Base-by-base conservation (phyloP, 148 eudicot genomes). In the Nepenthes mirabilis region DNA sequence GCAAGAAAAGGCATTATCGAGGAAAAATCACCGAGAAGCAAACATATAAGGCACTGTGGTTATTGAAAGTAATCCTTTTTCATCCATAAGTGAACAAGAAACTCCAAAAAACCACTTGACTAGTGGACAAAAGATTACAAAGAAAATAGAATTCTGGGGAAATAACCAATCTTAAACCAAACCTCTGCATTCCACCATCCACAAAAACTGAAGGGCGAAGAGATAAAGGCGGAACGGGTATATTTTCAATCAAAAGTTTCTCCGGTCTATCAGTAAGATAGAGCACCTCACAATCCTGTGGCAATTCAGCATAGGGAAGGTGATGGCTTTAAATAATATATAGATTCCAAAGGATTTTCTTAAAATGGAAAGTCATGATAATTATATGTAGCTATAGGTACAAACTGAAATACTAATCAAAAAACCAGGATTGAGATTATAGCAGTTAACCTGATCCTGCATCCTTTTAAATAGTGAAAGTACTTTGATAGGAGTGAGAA, bases 181-280 rank as follows among this genome's bases (percentile, higher is more conserved):
- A 89, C 99, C 99, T 89, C 62, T 74, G 85, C 47, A 68, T 47
- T 75, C 91, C 89, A 75, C 95, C 91, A 45, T 84, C 99, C 52
- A 84, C 91, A 71, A 80, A 69, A 64, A 86, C 87, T 66, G 99
- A 94, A 71, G 99, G 99, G 13, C 99, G 99, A 62, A 94, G 70
- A 72, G 95, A 65, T 69, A 74, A 66, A 33, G 99, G 99, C n/a
- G 99, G 99, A 72, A 94, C 95, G 40, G 78, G 73, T 48, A 94
- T 73, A 71, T 59, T 80, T 47, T 84, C 77, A 48, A 83, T 71
- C 53, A 94, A 37, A 65, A 94, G 91, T 47, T 84, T 94, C 70
- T 94, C 97, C 2, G 99, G 99, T 76, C 99, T 94, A 62, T 77
- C 89, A 63, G 60, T 62, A 33, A 89, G 62, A 72, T 89, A 86